A percentile compares a stretch with the other conserved stretches of the same genome.
Conservation (phyloP, 306 rosid species). For the Gleditsia sinensis region DNA sequence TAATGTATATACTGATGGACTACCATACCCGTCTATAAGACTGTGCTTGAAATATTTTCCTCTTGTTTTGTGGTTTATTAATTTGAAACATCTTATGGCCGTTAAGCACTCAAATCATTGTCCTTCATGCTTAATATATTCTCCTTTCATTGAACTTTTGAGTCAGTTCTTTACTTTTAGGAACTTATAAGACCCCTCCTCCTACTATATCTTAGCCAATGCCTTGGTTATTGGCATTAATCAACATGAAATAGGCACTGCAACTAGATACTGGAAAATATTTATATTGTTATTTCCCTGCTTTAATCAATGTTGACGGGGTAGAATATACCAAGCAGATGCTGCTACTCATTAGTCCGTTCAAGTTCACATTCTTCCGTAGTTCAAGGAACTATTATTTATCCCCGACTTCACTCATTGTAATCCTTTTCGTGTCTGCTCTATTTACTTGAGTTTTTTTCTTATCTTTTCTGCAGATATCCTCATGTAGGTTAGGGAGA, state of each 20-base stretch:
- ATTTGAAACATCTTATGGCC: background rate
- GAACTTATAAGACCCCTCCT: background rate
- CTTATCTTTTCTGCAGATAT: constrained; percentile 19
- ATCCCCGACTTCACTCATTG: background rate
- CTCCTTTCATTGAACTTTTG: background rate
- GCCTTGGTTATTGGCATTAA: background rate
- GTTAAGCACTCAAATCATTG: background rate
- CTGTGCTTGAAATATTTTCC: background rate
- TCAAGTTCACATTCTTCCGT: background rate
- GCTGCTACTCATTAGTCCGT: background rate
- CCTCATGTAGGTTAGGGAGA: background rate
- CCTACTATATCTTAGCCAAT: no score
- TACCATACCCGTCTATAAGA: background rate
- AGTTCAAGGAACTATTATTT: background rate
- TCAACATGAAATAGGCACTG: background rate
- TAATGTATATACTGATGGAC: background rate
- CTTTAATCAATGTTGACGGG: background rate
- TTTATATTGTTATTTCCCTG: background rate
- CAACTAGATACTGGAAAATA: background rate
- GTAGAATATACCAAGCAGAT: background rate
- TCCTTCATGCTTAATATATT: background rate
- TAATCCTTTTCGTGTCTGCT: background rate
- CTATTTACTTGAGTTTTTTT: constrained; percentile 6
- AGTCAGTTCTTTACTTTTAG: background rate
- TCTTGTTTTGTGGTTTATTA: background rate